A percentile compares a stretch with the other conserved stretches of the same genome.
Evolutionary conservation across 2,329 filamentous ascomycete genomes (phyloP).

Genomic region (Gnomoniopsis smithogilvyi): DNA sequence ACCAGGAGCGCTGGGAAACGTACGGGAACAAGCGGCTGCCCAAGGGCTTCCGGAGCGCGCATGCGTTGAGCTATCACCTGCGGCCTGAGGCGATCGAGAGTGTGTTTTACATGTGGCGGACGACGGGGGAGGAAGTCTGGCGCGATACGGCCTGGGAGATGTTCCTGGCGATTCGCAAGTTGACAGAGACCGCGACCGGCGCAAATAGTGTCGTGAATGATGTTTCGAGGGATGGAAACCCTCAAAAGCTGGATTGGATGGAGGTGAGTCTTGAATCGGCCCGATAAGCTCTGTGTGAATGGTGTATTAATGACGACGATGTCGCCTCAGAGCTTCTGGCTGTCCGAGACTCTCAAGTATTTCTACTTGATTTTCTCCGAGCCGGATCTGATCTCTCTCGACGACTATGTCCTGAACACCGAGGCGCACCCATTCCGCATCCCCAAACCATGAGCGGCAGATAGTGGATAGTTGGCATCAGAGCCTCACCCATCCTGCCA

Average conservation of each 20-base stretch:
- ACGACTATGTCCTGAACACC: conserved; percentile 66
- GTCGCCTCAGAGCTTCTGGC: conserved; percentile 58
- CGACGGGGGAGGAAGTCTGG: conserved; percentile 43
- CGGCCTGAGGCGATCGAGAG: conserved; percentile 52
- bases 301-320: background rate
- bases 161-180: conserved; percentile 40
- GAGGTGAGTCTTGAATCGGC: conserved; percentile 20
- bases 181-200: conserved; percentile 38
- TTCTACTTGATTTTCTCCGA: conserved; percentile 72
- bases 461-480: background rate
- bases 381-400: conserved; percentile 59
- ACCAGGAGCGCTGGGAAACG: conserved; percentile 35
- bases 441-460: conserved; percentile 17
- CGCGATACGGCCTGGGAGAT: conserved; percentile 45
- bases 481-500: background rate
- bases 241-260: conserved; percentile 40
- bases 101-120: conserved; percentile 48
- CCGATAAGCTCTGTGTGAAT: background rate
- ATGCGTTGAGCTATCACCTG: conserved; percentile 40
- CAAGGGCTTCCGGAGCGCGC: conserved; percentile 56
- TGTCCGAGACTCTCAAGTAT: conserved; percentile 75
- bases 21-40: conserved; percentile 31
- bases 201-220: conserved; percentile 41
- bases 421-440: conserved; percentile 49
- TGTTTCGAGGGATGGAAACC: conserved; percentile 35